A percentile compares a stretch with the other conserved stretches of the same genome.
Conservation (phyloP, 179 eudicot species). For the Drosera spatulata region DNA sequence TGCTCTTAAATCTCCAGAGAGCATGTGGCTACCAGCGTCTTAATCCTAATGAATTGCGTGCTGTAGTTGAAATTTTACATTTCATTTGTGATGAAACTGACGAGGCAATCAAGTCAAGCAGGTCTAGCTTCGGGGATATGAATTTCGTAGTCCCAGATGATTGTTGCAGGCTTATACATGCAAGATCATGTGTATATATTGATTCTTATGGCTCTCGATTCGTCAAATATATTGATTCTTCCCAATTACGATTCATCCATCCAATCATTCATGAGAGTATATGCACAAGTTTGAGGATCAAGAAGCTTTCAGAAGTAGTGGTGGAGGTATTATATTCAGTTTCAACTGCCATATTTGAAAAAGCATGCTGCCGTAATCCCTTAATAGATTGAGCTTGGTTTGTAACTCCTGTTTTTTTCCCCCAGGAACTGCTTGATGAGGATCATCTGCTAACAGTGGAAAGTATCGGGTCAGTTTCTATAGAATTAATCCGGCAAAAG, state of each 20-base stretch:
- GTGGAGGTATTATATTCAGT: slow-evolving; percentile 54
- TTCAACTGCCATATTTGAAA: slow-evolving; percentile 1
- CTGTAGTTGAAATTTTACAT: slow-evolving; percentile 74
- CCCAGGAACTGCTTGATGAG: slow-evolving; percentile 56
- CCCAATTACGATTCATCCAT: slow-evolving; percentile 69
- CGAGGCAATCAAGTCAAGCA: slow-evolving; percentile 27
- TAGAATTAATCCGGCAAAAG: slow-evolving; percentile 47
- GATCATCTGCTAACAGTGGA: slow-evolving; percentile 41
- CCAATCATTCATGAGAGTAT: slow-evolving; percentile 66
- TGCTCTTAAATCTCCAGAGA: slow-evolving; percentile 76
- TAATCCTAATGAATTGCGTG: slow-evolving; percentile 95
- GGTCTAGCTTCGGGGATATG: slow-evolving; percentile 35
- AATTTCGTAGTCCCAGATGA: slow-evolving; percentile 90
- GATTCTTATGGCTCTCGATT: slow-evolving; percentile 83
- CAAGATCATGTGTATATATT: slow-evolving; percentile 72
- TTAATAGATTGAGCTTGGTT: not conserved
- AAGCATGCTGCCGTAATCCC: not conserved
- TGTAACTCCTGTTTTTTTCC: slow-evolving; percentile 3
- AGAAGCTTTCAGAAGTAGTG: slow-evolving; percentile 81
- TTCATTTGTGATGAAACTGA: slow-evolving; percentile 48
- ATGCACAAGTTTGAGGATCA: slow-evolving; percentile 52
- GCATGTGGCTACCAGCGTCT: slow-evolving; percentile 94
- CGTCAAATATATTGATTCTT: slow-evolving; percentile 60
- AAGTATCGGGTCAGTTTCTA: slow-evolving; percentile 46
- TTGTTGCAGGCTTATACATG: slow-evolving; percentile 90